Conservation (phyloP, 192 early-diverging fungal genomes). For the Gamsiella multidivaricata region DNA sequence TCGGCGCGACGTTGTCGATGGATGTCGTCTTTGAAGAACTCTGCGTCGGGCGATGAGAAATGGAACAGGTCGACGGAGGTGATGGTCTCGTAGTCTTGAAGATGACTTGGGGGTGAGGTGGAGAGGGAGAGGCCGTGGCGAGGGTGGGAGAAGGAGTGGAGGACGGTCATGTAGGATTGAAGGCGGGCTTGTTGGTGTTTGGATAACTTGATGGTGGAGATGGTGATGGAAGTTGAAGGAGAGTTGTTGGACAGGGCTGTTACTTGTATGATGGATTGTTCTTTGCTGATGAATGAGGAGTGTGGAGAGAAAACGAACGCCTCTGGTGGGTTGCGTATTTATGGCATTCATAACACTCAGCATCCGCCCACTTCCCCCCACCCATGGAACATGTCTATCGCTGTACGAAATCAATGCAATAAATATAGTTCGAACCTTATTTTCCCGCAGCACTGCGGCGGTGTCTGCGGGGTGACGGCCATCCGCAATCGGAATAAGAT, state of each 20-base stretch:
- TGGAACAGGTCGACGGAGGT: slow-evolving; percentile 8
- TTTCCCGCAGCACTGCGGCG: slow-evolving; percentile 28
- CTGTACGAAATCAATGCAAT: background rate
- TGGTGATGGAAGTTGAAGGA: slow-evolving; percentile 9
- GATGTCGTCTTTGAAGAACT: background rate
- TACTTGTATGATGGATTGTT: background rate
- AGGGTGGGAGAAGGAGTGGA: slow-evolving; percentile 1
- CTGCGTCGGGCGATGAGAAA: slow-evolving; percentile 5
- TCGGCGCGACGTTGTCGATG: slow-evolving; percentile 1
- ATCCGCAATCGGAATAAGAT: no score
- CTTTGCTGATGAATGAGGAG: background rate
- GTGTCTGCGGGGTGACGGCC: slow-evolving; percentile 1
- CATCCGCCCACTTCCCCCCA: background rate
- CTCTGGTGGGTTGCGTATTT: background rate
- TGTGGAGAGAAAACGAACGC: no score
- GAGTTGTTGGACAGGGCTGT: background rate
- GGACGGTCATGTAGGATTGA: slow-evolving; percentile 27
- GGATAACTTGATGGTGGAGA: slow-evolving; percentile 5
- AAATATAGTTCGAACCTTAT: background rate
- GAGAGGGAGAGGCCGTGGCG: background rate
- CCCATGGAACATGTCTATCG: no score
- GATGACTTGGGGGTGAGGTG: background rate
- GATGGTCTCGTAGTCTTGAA: slow-evolving; percentile 14
- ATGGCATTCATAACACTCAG: background rate
- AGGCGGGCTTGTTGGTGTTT: slow-evolving; percentile 30